These are phyloP conservation scores for Talaromyces liani DNA, from an alignment of 495 filamentous ascomycete genomes.

Conservation along the genomic window DNA sequence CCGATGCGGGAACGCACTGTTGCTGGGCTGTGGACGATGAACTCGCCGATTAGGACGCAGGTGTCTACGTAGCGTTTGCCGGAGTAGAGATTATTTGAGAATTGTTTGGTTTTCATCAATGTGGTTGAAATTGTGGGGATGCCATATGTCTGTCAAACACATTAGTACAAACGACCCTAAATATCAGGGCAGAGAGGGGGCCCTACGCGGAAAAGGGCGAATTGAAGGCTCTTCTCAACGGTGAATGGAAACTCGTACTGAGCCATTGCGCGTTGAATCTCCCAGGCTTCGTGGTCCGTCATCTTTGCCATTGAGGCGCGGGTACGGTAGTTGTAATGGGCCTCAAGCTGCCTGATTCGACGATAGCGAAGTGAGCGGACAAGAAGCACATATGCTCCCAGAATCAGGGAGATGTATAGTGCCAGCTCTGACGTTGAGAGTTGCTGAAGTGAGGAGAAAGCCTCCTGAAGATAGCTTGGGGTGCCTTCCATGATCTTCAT, in stretches of 20 bases:
- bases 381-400: constrained; percentile 5
- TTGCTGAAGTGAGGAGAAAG: neutral
- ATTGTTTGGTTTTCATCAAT: constrained; percentile 50
- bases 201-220: constrained; percentile 47
- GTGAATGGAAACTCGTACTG: constrained; percentile 53
- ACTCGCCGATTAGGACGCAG: constrained; percentile 47
- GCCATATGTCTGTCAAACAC: constrained; percentile 50
- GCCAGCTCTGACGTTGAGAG: neutral
- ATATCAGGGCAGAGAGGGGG: constrained; percentile 1
- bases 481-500: neutral
- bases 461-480: neutral
- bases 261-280: constrained; percentile 42
- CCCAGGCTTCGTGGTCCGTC: constrained; percentile 54
- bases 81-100: constrained; percentile 43
- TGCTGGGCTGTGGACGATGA: constrained; percentile 38
- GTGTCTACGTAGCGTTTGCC: constrained; percentile 63
- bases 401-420: neutral
- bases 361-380: constrained; percentile 39
- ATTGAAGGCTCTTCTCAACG: constrained; percentile 49
- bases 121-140: constrained; percentile 55
- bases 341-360: constrained; percentile 34
- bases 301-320: constrained; percentile 51
- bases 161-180: neutral
- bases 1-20: constrained; percentile 40
- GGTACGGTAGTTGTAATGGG: constrained; percentile 42